phyloP scores from a whole-genome alignment of 352 stramenopile species.

The Phytophthora brassicae region DNA sequence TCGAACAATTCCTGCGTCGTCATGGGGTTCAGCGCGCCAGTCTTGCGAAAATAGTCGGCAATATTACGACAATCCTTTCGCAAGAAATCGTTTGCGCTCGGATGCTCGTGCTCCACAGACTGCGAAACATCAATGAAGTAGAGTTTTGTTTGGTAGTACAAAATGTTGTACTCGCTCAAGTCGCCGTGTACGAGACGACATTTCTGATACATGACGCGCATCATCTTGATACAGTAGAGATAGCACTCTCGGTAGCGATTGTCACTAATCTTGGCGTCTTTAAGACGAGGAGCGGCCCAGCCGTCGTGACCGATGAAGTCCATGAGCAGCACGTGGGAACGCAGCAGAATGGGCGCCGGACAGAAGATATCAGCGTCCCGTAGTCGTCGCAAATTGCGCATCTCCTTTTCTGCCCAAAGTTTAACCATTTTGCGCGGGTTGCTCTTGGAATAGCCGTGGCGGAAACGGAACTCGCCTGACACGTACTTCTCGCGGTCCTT shows the following conservation, averaged over 20 bases:
- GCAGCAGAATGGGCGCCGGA: slow-evolving; percentile 93
- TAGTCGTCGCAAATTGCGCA: slow-evolving; percentile 97
- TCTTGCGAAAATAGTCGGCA: slow-evolving; percentile 96
- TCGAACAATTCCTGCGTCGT: slow-evolving; percentile 96
- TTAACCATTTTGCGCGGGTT: slow-evolving; percentile 99
- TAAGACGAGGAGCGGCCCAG: slow-evolving; percentile 94
- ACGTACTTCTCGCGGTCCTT: slow-evolving; percentile 99
- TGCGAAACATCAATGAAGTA: slow-evolving; percentile 99
- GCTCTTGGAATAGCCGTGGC: slow-evolving; percentile 94
- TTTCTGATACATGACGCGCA: slow-evolving; percentile 96
- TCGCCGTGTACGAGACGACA: slow-evolving; percentile 98
- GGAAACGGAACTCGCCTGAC: slow-evolving; percentile 97
- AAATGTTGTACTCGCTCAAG: slow-evolving; percentile 99
- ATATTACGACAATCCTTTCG: slow-evolving; percentile 98
- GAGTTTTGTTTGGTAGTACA: slow-evolving; percentile 97
- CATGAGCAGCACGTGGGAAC: slow-evolving; percentile 98
- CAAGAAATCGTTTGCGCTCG: slow-evolving; percentile 96
- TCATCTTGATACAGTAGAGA: slow-evolving; percentile 94
- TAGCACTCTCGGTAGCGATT: slow-evolving; percentile 94
- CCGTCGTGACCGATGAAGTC: slow-evolving; percentile 97
- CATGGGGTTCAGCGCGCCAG: slow-evolving; percentile 91
- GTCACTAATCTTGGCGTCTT: slow-evolving; percentile 93
- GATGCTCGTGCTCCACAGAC: slow-evolving; percentile 98
- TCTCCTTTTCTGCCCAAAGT: slow-evolving; percentile 99
- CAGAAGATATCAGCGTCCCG: slow-evolving; percentile 90